These are phyloP conservation scores for Diaporthe velutina DNA, from an alignment of 2,329 filamentous ascomycete genomes.

Conservation along the genomic window DNA sequence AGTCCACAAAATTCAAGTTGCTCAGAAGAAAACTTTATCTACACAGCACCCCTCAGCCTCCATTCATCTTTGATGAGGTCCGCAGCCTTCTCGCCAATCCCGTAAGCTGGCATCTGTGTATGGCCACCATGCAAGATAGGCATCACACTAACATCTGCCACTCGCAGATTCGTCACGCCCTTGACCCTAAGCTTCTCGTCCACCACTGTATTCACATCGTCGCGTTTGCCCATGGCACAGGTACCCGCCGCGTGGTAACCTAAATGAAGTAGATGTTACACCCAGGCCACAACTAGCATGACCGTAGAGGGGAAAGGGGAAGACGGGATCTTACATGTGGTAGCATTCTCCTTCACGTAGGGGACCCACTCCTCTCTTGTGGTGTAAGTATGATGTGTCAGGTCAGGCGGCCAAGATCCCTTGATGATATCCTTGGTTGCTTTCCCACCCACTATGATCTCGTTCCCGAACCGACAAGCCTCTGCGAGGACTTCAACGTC, in stretches of 20 bases:
- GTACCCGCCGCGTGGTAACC: conserved; percentile 21
- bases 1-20: background rate
- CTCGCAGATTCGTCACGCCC: conserved; percentile 43
- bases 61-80: conserved; percentile 45
- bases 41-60: background rate
- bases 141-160: conserved; percentile 48
- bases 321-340: conserved; percentile 11
- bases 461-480: conserved; percentile 3
- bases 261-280: conserved; percentile 12
- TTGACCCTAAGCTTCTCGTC: conserved; percentile 44
- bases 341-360: conserved; percentile 9
- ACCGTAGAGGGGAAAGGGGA: background rate
- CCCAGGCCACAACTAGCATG: background rate
- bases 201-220: conserved; percentile 41
- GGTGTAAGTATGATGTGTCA: conserved; percentile 20
- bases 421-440: conserved; percentile 2
- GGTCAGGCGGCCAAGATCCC: conserved; percentile 12
- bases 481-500: conserved; percentile 20
- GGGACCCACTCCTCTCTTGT: conserved; percentile 7
- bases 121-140: conserved; percentile 46
- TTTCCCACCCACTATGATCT: conserved; percentile 9
- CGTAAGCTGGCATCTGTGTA: conserved; percentile 47
- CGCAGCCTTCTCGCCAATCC: conserved; percentile 49
- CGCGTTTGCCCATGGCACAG: conserved; percentile 10
- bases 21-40: background rate